Base-by-base conservation (phyloP, 2,329 filamentous ascomycete genomes). In the Venturia effusa region DNA sequence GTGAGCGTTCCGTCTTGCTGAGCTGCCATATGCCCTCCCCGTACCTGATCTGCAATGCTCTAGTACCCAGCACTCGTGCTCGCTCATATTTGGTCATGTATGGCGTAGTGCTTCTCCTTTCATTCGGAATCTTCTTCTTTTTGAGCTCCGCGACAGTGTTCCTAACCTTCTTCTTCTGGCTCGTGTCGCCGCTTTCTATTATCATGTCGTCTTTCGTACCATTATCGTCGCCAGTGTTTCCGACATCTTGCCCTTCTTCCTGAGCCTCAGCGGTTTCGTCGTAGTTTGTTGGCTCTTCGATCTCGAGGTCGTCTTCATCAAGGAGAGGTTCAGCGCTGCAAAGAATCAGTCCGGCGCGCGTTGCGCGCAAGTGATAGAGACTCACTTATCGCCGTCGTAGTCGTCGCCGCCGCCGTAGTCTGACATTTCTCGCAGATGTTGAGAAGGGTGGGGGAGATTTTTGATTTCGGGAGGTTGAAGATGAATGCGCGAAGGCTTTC, bases 21-120 rank as follows among this genome's bases (percentile, higher is more conserved):
- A 17, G n/a, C n/a, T 17, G 22, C 32, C 43, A 27, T 22, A 54
- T 48, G 8, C 30, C 37, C 27, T 55, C 24, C 19, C 70, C 85
- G 63, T 77, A 95, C 91, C 91, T 97, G 73, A 99, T 97, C 78
- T 99, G 94, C 73, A 97, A 77, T 48, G 94, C 94, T 69, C 94
- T 84, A 48, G 94, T 97, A 59, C 94, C 94, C 68, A 99, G 79
- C 66, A 99, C 93, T 73, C 94, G 87, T 67, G 94, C 94, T 70
- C 88, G 85, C 82, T 99, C 94, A 78, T 99, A 99, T 80, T 99
- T 99, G 69, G 94, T 99, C 93, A 99, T 96, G 79, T 97, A 99
- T 2, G 93, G 94, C 34, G 94, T 99, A 10, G 94, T 99, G 30
- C 85, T 89, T 70, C 94, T 86, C 77, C 96, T 85, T 68, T 92